Percentiles rank a stretch among this genome's conserved stretches.
These are phyloP conservation scores for Aspergillus vadensis DNA, from an alignment of 2,329 filamentous ascomycete genomes.

Conservation along the genomic window DNA sequence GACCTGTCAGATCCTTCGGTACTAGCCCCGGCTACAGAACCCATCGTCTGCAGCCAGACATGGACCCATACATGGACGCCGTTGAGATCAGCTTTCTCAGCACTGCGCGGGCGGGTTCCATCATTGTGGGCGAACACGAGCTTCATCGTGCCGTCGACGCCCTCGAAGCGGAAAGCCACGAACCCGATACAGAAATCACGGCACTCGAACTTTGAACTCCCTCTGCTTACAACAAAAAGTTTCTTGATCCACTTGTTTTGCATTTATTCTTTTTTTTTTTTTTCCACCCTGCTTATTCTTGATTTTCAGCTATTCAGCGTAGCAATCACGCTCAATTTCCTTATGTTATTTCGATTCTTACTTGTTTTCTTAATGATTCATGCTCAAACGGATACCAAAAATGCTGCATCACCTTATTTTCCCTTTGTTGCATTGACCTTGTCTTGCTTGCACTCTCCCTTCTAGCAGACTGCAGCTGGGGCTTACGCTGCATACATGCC, in stretches of 20 bases:
- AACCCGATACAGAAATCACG: constrained; percentile 19
- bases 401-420: not conserved
- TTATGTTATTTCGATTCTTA: not conserved
- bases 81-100: constrained; percentile 89
- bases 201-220: constrained; percentile 15
- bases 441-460: constrained; percentile 1
- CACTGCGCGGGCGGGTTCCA: constrained; percentile 83
- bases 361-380: not conserved
- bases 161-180: constrained; percentile 51
- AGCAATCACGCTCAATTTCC: not conserved
- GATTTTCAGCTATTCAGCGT: not conserved
- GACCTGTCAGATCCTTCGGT: constrained; percentile 14
- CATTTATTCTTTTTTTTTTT: not conserved
- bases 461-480: not conserved
- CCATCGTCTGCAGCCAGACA: constrained; percentile 36
- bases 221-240: not conserved
- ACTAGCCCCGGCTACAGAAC: constrained; percentile 20
- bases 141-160: constrained; percentile 73
- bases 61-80: constrained; percentile 35
- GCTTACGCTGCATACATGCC: not conserved
- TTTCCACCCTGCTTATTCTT: not conserved
- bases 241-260: not conserved
- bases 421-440: not conserved
- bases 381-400: constrained; percentile 6
- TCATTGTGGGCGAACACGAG: constrained; percentile 78